Evolutionary conservation across 768 basidiomycete species (phyloP).

Genomic region (Leccinum variicolor): DNA sequence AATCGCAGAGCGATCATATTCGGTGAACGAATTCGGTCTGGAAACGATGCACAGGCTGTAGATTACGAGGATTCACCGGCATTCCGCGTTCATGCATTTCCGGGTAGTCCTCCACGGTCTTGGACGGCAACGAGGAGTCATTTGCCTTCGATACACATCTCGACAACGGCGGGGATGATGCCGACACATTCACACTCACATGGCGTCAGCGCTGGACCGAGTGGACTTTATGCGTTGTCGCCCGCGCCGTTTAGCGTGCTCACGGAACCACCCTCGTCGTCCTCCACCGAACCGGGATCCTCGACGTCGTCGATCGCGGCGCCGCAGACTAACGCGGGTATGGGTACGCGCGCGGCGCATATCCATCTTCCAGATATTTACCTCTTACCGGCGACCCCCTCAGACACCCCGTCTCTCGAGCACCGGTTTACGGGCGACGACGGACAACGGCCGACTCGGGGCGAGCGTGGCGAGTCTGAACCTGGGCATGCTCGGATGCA

Average conservation of each 20-base stretch:
- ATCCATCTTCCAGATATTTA: slow-evolving; percentile 28
- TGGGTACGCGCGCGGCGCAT: background rate
- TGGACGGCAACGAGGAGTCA: slow-evolving; percentile 15
- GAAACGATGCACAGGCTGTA: slow-evolving; percentile 15
- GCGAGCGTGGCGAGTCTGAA: background rate
- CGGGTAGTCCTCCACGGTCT: slow-evolving; percentile 8
- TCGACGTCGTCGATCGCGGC: slow-evolving; percentile 11
- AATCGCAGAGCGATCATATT: background rate
- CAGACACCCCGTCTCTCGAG: slow-evolving; percentile 18
- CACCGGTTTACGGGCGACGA: slow-evolving; percentile 5
- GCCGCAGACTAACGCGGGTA: background rate
- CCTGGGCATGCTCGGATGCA: slow-evolving; percentile 4
- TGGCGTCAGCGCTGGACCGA: background rate
- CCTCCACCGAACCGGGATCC: slow-evolving; percentile 17
- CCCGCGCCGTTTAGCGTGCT: slow-evolving; percentile 27
- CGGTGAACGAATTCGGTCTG: background rate
- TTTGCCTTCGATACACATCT: slow-evolving; percentile 25
- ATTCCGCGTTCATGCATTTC: slow-evolving; percentile 10
- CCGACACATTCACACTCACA: background rate
- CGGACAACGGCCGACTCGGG: background rate
- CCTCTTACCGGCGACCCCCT: slow-evolving; percentile 25
- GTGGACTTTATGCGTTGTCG: slow-evolving; percentile 10
- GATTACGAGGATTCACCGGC: slow-evolving; percentile 20
- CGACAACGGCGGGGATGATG: slow-evolving; percentile 7
- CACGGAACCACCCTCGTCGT: slow-evolving; percentile 18